Conservation (phyloP, 805 yeast species). For the Nakazawaea holstii region DNA sequence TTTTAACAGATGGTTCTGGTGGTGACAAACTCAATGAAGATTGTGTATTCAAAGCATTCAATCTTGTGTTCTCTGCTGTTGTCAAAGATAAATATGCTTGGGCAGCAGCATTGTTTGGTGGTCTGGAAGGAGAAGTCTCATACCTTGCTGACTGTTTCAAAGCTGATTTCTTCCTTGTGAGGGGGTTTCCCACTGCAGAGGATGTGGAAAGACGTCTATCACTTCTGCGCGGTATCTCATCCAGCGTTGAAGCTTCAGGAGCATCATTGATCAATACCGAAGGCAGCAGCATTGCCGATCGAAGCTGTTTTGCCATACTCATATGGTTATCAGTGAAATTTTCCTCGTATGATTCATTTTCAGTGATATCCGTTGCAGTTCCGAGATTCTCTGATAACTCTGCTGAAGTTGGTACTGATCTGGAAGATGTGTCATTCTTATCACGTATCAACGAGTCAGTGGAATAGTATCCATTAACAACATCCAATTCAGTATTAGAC, state of each 20-base stretch:
- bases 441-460: neutral
- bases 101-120: constrained; percentile 39
- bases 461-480: neutral
- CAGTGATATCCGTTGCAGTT: constrained; percentile 19
- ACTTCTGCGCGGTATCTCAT: constrained; percentile 28
- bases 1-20: constrained; percentile 10
- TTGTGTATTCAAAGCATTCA: constrained; percentile 55
- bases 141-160: constrained; percentile 28
- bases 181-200: constrained; percentile 15
- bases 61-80: constrained; percentile 74
- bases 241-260: constrained; percentile 15
- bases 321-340: constrained; percentile 12
- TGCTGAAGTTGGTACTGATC: constrained; percentile 17
- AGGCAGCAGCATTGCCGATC: constrained; percentile 30
- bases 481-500: neutral
- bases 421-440: neutral
- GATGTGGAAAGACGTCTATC: constrained; percentile 19
- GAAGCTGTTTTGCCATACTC: constrained; percentile 42
- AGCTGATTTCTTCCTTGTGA: constrained; percentile 39
- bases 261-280: constrained; percentile 15
- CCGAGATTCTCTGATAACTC: constrained; percentile 19
- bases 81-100: constrained; percentile 63
- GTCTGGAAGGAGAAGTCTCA: constrained; percentile 10
- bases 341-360: constrained; percentile 19
- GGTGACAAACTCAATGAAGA: constrained; percentile 25